Base-by-base conservation (phyloP, 148 eudicot genomes). In the Cornus kousa region DNA sequence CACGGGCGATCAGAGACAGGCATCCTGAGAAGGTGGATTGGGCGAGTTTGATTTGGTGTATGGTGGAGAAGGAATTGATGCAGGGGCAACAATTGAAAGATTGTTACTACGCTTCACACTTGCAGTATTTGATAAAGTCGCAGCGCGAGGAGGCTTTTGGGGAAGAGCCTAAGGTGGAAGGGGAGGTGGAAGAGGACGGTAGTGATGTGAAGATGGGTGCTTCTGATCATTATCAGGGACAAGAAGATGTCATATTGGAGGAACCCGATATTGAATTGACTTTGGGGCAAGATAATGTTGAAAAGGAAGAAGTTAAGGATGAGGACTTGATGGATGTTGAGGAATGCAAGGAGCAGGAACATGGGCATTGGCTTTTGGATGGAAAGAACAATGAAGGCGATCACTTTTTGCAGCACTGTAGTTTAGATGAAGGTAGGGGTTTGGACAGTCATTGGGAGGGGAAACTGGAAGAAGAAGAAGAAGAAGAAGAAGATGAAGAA, bases 61-160 rank as follows among this genome's bases (percentile, higher is more conserved):
- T 94, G 98, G 89, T 92, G 69, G 97, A 92, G 80, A 92, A 90
- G 87, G 99, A 97, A 88, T 81, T 97, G 84, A 37, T 67, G 1
- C 87, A 90, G 59, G 92, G 95, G 43, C 40, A 50, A 2, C 78
- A 80, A 23, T 84, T 97, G 87, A 82, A 50, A 73, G 81, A 87
- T 28, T 97, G 98, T 75, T 97, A 89, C 65, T 97, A 97, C 55
- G 97, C 97, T 0, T 90, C 97, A 0, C 98, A 97, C 84, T 82
- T 97, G 89, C 99, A 92, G 88, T 85, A 69, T 68, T 80, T 91
- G 87, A 89, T 97, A 0, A 94, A 82, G 87, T 55, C 78, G 4
- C 98, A 93, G 74, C 87, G 72, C 37, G 87, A 77, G 78, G 85
- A 73, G 16, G 32, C 92, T 70, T 79, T 87, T 46, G 5, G n/a